Percentiles rank a stretch among this genome's conserved stretches.
phyloP scores from a whole-genome alignment of 306 rosid species.

The Acacia crassicarpa region DNA sequence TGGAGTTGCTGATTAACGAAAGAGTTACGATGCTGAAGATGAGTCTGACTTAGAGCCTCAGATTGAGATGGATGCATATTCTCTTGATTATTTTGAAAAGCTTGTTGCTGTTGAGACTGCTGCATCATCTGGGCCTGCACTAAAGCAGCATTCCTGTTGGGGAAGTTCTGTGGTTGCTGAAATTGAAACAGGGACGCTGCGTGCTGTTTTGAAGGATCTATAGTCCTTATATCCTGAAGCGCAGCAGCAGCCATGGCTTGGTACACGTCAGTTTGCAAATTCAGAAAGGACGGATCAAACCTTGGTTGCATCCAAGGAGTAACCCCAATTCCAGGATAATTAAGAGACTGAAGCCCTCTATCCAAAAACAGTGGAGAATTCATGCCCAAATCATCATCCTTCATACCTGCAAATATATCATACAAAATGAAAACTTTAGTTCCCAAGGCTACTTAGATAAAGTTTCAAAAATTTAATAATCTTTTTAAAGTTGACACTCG shows the following conservation, averaged over 20 bases:
- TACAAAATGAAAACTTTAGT: slow-evolving; percentile 3
- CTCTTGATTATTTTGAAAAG: slow-evolving; percentile 62
- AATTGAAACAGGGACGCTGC: slow-evolving; percentile 73
- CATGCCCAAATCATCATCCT: slow-evolving; percentile 79
- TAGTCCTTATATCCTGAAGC: slow-evolving; percentile 80
- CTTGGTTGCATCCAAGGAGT: slow-evolving; percentile 93
- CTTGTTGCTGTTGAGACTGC: slow-evolving; percentile 69
- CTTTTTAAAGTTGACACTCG: slow-evolving; percentile 6
- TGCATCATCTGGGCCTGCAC: slow-evolving; percentile 83
- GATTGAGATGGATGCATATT: slow-evolving; percentile 57
- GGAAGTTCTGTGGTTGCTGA: slow-evolving; percentile 73
- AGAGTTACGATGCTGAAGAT: slow-evolving; percentile 66
- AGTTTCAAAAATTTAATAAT: not conserved
- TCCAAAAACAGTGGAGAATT: slow-evolving; percentile 88
- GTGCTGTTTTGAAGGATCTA: slow-evolving; percentile 70
- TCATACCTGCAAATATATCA: slow-evolving; percentile 60
- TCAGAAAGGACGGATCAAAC: slow-evolving; percentile 75
- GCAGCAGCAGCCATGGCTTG: slow-evolving; percentile 96
- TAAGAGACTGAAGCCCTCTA: slow-evolving; percentile 78
- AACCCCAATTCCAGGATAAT: slow-evolving; percentile 79
- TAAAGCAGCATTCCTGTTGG: slow-evolving; percentile 63
- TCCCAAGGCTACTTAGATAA: not conserved
- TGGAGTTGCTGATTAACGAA: slow-evolving; percentile 51
- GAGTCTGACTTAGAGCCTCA: slow-evolving; percentile 52
- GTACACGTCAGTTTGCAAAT: slow-evolving; percentile 80